Evolutionary conservation across 1,284 basidiomycete genomes (phyloP), one percentile per base, ranked within the genome.

Genomic region (Moesziomyces globuligerus): DNA sequence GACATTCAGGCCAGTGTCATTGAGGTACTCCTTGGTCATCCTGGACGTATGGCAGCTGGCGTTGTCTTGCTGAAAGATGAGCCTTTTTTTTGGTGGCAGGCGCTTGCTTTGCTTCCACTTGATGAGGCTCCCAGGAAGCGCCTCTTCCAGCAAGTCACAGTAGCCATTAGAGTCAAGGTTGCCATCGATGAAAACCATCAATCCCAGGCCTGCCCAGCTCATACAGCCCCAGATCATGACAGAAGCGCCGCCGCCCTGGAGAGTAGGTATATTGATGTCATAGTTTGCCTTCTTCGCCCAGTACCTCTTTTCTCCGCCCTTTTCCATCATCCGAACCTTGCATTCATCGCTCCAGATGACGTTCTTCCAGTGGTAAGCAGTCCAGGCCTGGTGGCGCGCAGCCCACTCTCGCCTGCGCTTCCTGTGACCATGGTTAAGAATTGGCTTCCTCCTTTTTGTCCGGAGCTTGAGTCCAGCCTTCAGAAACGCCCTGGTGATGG

Each of bases 171-270:
- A 49, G 2, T 38, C 29, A 7, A 49, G 23, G 10, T 28, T 49
- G 25, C 48, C 37, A 23, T 49, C 26, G 17, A 49, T 38, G 17
- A 28, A 40, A 15, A 41, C 48, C 48, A 49, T 41, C 8, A 49
- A 18, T 41, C 38, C 38, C 7, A 49, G 48, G 48, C 48, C 48
- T 41, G 25, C 48, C 38, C 48, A 49, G 48, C 11, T 49, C 48
- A 49, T 49, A 41, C 48, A 49, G 38, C 26, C 48, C 48, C 38
- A 49, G 48, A 49, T 32, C 48, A 49, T 49, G 48, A 49, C 26
- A 26, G 28, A 41, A 29, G 7, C 36, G 45, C 45, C n/a, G 3
- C 26, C 26, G 10, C 26, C 26, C 26, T 28, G 26, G 26, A 28
- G 26, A 28, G 26, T 28, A 10, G 26, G 26, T 28, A 10, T 28